Conservation (phyloP, 306 rosid genomes). For the Astragalus glycyphyllos region DNA sequence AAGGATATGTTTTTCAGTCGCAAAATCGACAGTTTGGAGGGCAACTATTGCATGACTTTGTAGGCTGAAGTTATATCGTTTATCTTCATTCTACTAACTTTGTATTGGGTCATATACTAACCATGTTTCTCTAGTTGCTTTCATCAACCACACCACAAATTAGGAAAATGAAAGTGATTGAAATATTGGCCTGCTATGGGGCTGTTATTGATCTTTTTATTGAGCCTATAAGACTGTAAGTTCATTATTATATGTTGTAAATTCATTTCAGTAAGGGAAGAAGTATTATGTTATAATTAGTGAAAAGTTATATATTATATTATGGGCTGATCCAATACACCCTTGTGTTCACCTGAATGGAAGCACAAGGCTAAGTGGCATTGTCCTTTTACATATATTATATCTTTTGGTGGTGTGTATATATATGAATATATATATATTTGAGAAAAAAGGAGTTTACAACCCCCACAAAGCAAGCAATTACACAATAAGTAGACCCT, state of each 20-base stretch:
- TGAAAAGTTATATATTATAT: too few relatives aligned
- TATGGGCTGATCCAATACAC: too few relatives aligned
- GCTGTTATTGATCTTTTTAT: background rate
- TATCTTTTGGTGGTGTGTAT: too few relatives aligned
- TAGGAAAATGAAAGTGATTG: background rate
- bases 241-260: background rate
- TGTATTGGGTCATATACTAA: background rate
- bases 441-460: too few relatives aligned
- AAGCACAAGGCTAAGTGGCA: too few relatives aligned
- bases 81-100: background rate
- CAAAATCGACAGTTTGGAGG: conserved; percentile 81
- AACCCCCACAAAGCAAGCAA: too few relatives aligned
- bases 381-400: too few relatives aligned
- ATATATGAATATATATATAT: too few relatives aligned
- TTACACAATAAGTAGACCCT: too few relatives aligned
- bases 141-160: background rate
- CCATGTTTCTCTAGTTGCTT: background rate
- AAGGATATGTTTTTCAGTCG: conserved; percentile 62
- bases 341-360: too few relatives aligned
- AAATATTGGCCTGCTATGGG: background rate
- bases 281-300: too few relatives aligned
- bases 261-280: background rate
- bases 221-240: background rate
- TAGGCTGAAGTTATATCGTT: conserved; percentile 41
- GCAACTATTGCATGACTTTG: conserved; percentile 86